Evolutionary conservation across 306 rosid genomes (phyloP).

Genomic region (Neltuma alba): DNA sequence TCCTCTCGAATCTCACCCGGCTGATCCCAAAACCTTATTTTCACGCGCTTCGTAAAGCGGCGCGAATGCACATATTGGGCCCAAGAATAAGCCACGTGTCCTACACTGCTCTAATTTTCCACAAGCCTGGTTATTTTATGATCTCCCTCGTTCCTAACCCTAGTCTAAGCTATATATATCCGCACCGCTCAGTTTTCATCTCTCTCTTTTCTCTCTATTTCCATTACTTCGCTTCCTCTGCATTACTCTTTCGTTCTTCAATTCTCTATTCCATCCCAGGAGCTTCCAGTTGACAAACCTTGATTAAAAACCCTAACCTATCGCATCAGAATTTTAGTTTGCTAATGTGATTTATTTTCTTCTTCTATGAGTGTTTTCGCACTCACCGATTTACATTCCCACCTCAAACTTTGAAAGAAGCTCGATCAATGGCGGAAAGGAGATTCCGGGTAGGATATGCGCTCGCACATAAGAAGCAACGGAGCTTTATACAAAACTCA

Average conservation of each 20-base stretch:
- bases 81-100: constrained; percentile 51
- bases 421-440: constrained; percentile 56
- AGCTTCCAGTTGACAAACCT: not conserved
- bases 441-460: constrained; percentile 66
- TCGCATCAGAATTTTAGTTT: not conserved
- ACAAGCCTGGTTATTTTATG: constrained; percentile 32
- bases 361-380: constrained; percentile 41
- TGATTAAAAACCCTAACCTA: not conserved
- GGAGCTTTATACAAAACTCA: constrained; percentile 61
- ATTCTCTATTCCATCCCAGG: not conserved
- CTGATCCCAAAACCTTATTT: not conserved
- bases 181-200: not conserved
- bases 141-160: constrained; percentile 35
- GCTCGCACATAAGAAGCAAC: constrained; percentile 61
- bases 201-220: not conserved
- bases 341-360: constrained; percentile 28
- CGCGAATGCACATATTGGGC: constrained; percentile 33
- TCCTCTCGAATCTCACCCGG: not conserved
- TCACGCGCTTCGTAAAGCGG: constrained; percentile 17
- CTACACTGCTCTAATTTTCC: not conserved
- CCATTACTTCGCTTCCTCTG: not conserved
- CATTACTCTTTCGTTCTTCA: not conserved
- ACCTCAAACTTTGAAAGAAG: not conserved
- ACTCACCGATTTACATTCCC: not conserved
- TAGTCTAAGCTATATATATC: constrained; percentile 52